A percentile compares a stretch with the other conserved stretches of the same genome.
These are phyloP conservation scores for Fusarium floridanum DNA, from an alignment of 2,329 filamentous ascomycete species.

Conservation along the genomic window DNA sequence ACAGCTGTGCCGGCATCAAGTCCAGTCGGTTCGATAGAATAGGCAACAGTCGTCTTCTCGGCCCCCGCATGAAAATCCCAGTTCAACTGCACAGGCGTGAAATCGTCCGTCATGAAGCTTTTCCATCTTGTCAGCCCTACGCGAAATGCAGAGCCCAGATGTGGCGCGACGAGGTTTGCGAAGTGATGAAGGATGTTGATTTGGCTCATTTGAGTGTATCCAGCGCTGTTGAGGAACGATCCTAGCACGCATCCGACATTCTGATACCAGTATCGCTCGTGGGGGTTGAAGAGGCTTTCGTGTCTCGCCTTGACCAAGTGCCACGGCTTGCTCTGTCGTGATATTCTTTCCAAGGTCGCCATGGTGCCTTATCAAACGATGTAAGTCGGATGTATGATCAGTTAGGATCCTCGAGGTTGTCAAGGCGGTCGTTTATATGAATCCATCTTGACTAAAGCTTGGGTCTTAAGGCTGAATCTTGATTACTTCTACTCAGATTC, in stretches of 20 bases:
- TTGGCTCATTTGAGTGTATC: not conserved
- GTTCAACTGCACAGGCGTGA: slow-evolving; percentile 54
- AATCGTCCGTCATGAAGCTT: slow-evolving; percentile 58
- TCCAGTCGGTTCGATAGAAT: slow-evolving; percentile 51
- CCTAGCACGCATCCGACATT: not conserved
- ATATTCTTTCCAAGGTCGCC: not conserved
- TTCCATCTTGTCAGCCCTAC: slow-evolving; percentile 38
- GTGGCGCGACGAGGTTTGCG: not conserved
- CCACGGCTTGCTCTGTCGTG: not conserved
- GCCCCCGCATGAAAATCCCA: slow-evolving; percentile 50
- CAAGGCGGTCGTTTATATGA: not conserved
- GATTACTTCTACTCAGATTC: not conserved
- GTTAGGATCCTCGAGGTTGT: not conserved
- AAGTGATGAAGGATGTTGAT: slow-evolving; percentile 8
- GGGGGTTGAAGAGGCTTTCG: not conserved
- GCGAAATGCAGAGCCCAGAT: not conserved
- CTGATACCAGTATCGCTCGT: slow-evolving; percentile 11
- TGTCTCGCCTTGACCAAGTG: not conserved
- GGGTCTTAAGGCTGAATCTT: not conserved
- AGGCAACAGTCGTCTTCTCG: slow-evolving; percentile 46
- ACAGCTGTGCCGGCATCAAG: slow-evolving; percentile 41
- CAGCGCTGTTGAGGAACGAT: not conserved
- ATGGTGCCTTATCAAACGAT: not conserved
- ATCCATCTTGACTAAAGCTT: not conserved
- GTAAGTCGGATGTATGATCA: not conserved